phyloP scores from a whole-genome alignment of 345 rosid genomes.

The Kernera saxatilis region DNA sequence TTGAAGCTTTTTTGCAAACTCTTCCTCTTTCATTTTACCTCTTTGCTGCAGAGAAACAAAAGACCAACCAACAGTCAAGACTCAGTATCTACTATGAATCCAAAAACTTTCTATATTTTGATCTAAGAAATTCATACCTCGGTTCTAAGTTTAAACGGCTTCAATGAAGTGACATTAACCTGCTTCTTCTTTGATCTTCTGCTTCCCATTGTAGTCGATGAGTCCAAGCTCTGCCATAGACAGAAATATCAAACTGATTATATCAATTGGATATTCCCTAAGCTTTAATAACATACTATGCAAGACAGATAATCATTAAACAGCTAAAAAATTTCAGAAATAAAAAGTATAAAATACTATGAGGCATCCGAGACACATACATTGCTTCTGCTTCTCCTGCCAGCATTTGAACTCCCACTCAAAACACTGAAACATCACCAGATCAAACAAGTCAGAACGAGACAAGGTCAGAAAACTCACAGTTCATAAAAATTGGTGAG shows the following conservation, averaged over 20 bases:
- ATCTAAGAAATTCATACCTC: constrained; percentile 46
- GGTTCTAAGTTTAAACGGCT: constrained; percentile 84
- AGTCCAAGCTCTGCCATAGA: constrained; percentile 62
- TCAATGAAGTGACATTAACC: constrained; percentile 51
- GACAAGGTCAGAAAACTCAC: neutral
- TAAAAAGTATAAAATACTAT: neutral
- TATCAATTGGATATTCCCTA: neutral
- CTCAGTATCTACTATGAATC: neutral
- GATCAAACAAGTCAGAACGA: constrained; percentile 4
- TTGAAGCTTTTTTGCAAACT: constrained; percentile 64
- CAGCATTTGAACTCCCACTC: constrained; percentile 66
- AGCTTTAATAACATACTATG: neutral
- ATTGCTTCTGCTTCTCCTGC: constrained; percentile 72
- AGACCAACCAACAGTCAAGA: constrained; percentile 4
- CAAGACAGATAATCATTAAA: neutral
- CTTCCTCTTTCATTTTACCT: constrained; percentile 82
- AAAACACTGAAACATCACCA: constrained; percentile 37
- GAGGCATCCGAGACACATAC: constrained; percentile 34
- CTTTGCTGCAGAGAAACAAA: constrained; percentile 52
- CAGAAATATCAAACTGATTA: neutral
- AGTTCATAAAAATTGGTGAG: neutral
- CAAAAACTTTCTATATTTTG: neutral
- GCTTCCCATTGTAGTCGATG: constrained; percentile 55
- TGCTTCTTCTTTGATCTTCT: constrained; percentile 73
- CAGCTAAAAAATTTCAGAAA: neutral